Evolutionary conservation across 768 basidiomycete genomes (phyloP).

Genomic region (Xerocomus potaroensis): DNA sequence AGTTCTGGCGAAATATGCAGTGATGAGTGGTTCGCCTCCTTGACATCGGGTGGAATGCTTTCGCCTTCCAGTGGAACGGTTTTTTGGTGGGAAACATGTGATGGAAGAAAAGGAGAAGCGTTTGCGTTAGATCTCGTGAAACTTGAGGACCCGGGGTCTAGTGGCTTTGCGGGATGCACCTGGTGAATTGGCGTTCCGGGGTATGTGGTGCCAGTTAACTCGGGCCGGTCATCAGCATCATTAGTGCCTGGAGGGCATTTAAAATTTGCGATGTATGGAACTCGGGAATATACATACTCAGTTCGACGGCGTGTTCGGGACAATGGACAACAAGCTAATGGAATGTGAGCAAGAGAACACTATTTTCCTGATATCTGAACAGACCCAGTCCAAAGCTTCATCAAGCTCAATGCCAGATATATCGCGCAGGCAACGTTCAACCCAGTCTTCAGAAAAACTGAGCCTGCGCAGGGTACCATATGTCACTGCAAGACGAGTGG

Average conservation of each 20-base stretch:
- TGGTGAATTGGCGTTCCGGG: constrained; percentile 2
- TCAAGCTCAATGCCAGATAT: constrained; percentile 75
- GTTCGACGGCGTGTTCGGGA: constrained; percentile 52
- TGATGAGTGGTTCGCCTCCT: constrained; percentile 19
- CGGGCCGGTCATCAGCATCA: constrained; percentile 12
- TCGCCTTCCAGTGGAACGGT: constrained; percentile 3
- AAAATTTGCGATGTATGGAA: background rate
- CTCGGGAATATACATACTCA: constrained; percentile 21
- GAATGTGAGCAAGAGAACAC: constrained; percentile 5
- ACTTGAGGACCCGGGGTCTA: constrained; percentile 1
- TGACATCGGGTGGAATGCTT: constrained; percentile 6
- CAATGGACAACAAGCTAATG: constrained; percentile 63
- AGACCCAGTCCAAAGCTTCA: constrained; percentile 88
- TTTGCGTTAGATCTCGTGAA: constrained; percentile 31
- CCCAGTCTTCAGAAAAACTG: constrained; percentile 66
- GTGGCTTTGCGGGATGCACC: background rate
- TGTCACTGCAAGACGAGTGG: constrained; percentile 69
- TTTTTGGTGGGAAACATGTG: constrained; percentile 3
- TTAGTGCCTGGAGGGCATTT: constrained; percentile 8
- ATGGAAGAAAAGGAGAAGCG: constrained; percentile 38
- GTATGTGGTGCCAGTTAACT: constrained; percentile 2
- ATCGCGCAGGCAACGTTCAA: constrained; percentile 64
- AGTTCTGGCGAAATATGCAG: constrained; percentile 34
- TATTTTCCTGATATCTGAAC: constrained; percentile 16
- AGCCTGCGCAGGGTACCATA: constrained; percentile 78